Base-by-base conservation (phyloP, 202 grass and related monocot genomes). In the Zizania palustris region DNA sequence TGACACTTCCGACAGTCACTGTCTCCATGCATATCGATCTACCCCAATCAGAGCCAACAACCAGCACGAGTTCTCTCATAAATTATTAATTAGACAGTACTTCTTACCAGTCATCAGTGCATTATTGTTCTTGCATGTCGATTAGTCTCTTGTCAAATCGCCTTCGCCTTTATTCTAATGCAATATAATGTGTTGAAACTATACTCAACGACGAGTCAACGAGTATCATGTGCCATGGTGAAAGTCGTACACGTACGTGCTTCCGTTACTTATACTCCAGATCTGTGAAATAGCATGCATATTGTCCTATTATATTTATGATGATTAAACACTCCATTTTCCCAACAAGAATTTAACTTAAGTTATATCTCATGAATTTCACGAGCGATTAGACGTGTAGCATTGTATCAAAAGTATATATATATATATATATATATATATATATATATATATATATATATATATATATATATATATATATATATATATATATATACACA, bases 401-500 rank as follows among this genome's bases (percentile, higher is more conserved):
- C n/a, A n/a, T n/a, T n/a, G 3, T 2, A 12, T 40, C 8, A 55
- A 41, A 19, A 38, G 9, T 13, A 5, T 7, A 71, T 41, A 73
- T 10, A 71, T 41, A 73, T 10, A 71, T 41, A 73, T 10, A 71
- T 41, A 73, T 10, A 71, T 41, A 73, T 10, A 71, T 41, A 73
- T 10, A 71, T 41, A 73, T 10, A 71, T 41, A 73, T 10, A 71
- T 41, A 73, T 10, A 71, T 41, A 73, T 10, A 71, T 41, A 73
- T 10, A 71, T 41, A 73, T 10, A 71, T 41, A 73, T 10, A 71
- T 41, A 73, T 10, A 71, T 41, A 73, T 10, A 71, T 41, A 73
- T 10, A 71, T 41, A 73, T 10, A 71, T 41, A 73, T 10, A 71
- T 41, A 73, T 10, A n/a, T n/a, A n/a, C n/a, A n/a, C n/a, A n/a